Percentiles rank a stretch among this genome's conserved stretches.
These are phyloP conservation scores for Mycena polygramma DNA, from an alignment of 768 basidiomycete genomes.

Conservation along the genomic window DNA sequence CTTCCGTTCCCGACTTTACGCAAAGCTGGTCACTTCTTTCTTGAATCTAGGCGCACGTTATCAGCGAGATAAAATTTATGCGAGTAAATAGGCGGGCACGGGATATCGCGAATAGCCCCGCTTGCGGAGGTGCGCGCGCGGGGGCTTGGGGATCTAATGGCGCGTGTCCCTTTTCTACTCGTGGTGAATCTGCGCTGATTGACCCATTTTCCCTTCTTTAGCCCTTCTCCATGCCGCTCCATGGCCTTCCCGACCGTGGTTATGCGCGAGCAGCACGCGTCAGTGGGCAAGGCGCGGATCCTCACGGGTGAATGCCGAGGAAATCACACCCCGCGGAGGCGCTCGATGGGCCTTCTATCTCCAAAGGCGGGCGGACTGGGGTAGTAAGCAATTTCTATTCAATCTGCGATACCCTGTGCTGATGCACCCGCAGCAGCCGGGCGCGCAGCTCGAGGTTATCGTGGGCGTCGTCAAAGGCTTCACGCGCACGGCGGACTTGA, in stretches of 20 bases:
- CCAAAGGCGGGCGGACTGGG: conserved; percentile 70
- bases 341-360: conserved; percentile 82
- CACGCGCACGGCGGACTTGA: conserved; percentile 79
- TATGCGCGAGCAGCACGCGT: conserved; percentile 80
- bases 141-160: conserved; percentile 80
- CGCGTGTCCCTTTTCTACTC: no score
- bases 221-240: no score
- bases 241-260: no score
- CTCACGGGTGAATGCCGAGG: conserved; percentile 92
- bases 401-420: no score
- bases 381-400: conserved; percentile 49
- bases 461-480: conserved; percentile 92
- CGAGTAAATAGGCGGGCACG: conserved; percentile 86
- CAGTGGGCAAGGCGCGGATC: conserved; percentile 92
- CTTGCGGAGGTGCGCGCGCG: conserved; percentile 91
- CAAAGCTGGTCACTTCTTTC: no score
- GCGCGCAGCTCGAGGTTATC: conserved; percentile 86
- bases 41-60: conserved; percentile 75
- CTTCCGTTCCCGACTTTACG: no score
- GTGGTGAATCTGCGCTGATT: no score
- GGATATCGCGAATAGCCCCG: conserved; percentile 84
- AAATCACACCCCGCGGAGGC: conserved; percentile 84
- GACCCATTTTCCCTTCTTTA: no score
- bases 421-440: conserved; percentile 64
- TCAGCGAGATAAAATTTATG: conserved; percentile 88